Evolutionary conservation across 1,284 basidiomycete species (phyloP), one percentile per base, ranked within the genome.

Genomic region (Fereydounia khargensis): DNA sequence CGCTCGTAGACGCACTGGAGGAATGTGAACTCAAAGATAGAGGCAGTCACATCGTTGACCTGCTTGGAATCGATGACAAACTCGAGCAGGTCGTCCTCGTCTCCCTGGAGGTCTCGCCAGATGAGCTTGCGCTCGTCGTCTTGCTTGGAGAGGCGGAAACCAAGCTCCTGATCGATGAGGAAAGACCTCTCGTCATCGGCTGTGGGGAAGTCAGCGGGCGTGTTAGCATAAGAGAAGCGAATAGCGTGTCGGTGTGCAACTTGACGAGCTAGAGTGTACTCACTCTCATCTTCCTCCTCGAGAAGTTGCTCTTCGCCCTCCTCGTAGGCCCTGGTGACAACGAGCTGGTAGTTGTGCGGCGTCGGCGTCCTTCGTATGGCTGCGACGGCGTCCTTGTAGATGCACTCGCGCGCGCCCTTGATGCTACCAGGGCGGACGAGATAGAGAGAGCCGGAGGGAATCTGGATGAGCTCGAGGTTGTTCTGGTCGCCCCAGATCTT

Each of bases 361-460:
- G 89, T 78, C 0, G 87, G 83, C 14, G 79, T 81, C 18, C 92
- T 84, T 48, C 95, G 85, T 70, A 99, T 88, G 17, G 91, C 92
- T 10, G 88, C 87, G 78, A 95, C 91, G 7, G 92, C 92, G 70
- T 95, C 91, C 66, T 91, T 90, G 78, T 91, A 99, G 81, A 98
- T 95, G 89, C 95, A 98, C 81, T 97, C 94, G 66, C 91, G 81
- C 10, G 87, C 87, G 30, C 89, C 88, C 64, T 94, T 87, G 65
- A 95, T 86, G 63, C 86, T 88, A 50, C 88, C 89, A 30, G 90
- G 88, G 37, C 94, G 85, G 46, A 94, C 85, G 51, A 97, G 85
- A 78, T 87, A 94, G 22, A 98, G 83, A 71, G 91, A 86, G 3
- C 94, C 95, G 56, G 87, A 86, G 13, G 89, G 87, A 46, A 97